phyloP scores from a whole-genome alignment of 1,284 basidiomycete genomes.

The Ganoderma boninense region DNA sequence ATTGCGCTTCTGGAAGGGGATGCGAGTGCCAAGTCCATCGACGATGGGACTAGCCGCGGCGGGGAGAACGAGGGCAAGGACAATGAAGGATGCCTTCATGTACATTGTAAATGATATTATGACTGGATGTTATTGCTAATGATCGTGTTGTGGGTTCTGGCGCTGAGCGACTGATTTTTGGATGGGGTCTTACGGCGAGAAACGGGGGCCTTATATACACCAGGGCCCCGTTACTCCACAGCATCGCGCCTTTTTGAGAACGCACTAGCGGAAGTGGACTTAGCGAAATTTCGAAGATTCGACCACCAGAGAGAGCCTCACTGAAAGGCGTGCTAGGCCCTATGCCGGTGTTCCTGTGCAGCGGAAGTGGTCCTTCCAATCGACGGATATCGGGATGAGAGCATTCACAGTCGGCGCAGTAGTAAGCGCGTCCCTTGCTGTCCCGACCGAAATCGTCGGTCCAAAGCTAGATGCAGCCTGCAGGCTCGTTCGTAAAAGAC shows the following conservation, averaged over 20 bases:
- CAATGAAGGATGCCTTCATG: conserved; percentile 20
- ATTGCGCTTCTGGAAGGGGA: conserved; percentile 26
- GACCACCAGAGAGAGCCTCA: neutral
- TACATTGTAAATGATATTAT: conserved; percentile 18
- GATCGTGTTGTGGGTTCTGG: neutral
- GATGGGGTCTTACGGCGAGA: neutral
- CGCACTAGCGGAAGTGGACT: conserved; percentile 3
- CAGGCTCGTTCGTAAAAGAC: neutral
- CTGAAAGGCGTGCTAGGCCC: neutral
- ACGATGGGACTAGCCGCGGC: conserved; percentile 26
- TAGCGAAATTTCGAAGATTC: neutral
- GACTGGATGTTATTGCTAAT: neutral
- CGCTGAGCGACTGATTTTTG: neutral
- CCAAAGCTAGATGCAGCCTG: neutral
- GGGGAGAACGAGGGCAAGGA: conserved; percentile 23
- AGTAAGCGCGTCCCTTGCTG: neutral
- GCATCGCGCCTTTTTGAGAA: neutral
- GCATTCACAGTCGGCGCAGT: neutral
- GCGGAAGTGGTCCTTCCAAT: neutral
- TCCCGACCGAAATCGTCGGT: neutral
- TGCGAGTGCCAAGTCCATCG: conserved; percentile 18
- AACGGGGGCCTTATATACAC: conserved; percentile 5
- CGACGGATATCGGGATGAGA: neutral
- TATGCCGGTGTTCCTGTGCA: neutral
- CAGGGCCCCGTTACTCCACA: neutral